Base-by-base conservation (phyloP, 2,329 filamentous ascomycete species). In the Esteya vermicola region DNA sequence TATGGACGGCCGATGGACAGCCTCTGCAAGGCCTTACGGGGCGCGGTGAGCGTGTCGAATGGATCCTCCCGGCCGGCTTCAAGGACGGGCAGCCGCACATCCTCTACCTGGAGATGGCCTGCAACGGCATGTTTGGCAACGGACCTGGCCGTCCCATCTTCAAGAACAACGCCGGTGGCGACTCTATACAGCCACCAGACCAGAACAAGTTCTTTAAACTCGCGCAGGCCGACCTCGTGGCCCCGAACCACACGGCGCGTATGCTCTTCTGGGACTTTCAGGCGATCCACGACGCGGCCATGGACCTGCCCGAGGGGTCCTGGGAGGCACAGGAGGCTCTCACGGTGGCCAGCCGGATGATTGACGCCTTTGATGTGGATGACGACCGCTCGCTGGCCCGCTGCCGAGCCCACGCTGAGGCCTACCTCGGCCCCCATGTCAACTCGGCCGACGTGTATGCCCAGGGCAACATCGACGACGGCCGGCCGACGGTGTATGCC, bases 61-160 rank as follows among this genome's bases (percentile, higher is more conserved):
- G 89, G 88, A 76, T 94, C 43, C 68, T 98, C 33, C 89, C 91
- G 9, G 67, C 84, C 38, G 66, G 67, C 14, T 94, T 83, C 62
- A 73, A 83, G 45, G 84, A 94, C 57, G 88, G 85, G 39, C 78
- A 89, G 56, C 75, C 86, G 52, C 88, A 96, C 57, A 76, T 71
- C 16, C 83, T 98, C 52, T 98, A 95, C 58, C 80, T 98, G 48
- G 91, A 98, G 63, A 94, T 96, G 84, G 91, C 91, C 18, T 96
- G 91, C 63, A 98, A 98, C 58, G 79, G 81, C 58, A 96, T 96
- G 88, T 96, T 96, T 62, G 91, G 91, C 50, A 94, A 94, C 57
- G 81, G n/a, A n/a, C n/a, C n/a, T n/a, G n/a, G n/a, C n/a, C n/a
- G n/a, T n/a, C n/a, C n/a, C n/a, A n/a, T n/a, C n/a, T n/a, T n/a